These are phyloP conservation scores for Croton laevigatus DNA, from an alignment of 441 rosid genomes.

Conservation along the genomic window DNA sequence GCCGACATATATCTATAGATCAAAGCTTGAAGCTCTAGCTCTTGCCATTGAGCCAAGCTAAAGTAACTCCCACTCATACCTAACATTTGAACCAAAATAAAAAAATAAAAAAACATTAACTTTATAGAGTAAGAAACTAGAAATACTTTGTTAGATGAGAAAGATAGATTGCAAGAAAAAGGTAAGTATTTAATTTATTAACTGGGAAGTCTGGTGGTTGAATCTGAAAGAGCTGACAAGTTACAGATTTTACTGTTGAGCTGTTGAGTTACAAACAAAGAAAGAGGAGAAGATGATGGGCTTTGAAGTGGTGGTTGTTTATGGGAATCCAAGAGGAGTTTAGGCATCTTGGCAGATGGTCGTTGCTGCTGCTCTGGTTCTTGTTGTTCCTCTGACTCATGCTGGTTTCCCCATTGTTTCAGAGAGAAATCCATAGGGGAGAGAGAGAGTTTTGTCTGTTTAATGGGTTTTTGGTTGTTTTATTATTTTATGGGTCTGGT, in stretches of 20 bases:
- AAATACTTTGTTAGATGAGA: not conserved
- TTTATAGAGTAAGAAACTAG: not conserved
- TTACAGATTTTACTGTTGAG: constrained; percentile 46
- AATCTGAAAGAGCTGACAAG: constrained; percentile 58
- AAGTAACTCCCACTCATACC: constrained; percentile 76
- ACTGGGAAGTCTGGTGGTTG: constrained; percentile 53
- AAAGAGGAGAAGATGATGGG: constrained; percentile 43
- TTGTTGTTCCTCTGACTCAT: constrained; percentile 49
- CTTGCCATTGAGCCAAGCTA: constrained; percentile 84
- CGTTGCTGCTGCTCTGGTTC: constrained; percentile 38
- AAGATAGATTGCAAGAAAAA: not conserved
- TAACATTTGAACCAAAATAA: constrained; percentile 12
- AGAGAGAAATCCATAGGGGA: constrained; percentile 72
- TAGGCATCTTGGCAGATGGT: constrained; percentile 61
- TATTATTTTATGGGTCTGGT: constrained; percentile 12
- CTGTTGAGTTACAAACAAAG: constrained; percentile 63
- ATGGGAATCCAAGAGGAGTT: constrained; percentile 36
- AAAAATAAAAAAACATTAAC: not conserved
- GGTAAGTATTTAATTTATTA: constrained; percentile 10
- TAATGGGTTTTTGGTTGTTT: not conserved
- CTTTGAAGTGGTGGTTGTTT: constrained; percentile 18
- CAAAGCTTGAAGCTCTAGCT: constrained; percentile 91
- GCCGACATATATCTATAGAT: constrained; percentile 85
- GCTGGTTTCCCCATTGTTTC: constrained; percentile 86
- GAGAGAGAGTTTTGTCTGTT: not conserved